Conservation (phyloP, 2,329 filamentous ascomycete species). For the Paracamarosporium sp. region DNA sequence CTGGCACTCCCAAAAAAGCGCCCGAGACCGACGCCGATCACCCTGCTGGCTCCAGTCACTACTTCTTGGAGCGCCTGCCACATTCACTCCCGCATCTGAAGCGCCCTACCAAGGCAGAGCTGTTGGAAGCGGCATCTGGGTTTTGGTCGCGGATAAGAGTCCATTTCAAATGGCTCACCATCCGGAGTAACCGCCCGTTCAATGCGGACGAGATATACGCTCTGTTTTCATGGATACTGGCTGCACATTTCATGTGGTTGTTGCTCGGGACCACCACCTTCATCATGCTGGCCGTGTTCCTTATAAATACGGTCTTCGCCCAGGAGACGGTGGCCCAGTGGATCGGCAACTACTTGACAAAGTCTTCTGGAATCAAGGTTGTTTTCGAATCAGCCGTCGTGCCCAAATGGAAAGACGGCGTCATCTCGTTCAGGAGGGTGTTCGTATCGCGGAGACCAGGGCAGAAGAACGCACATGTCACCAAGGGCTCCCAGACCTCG, state of each 20-base stretch:
- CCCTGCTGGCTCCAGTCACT: constrained; percentile 39
- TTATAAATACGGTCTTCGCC: constrained; percentile 95
- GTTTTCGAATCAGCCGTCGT: constrained; percentile 98
- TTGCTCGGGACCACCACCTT: constrained; percentile 98
- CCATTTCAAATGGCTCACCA: constrained; percentile 97
- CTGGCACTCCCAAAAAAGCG: constrained; percentile 23
- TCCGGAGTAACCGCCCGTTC: constrained; percentile 90
- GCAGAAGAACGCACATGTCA: constrained; percentile 80
- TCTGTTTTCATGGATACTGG: constrained; percentile 91
- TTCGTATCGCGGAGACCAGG: constrained; percentile 93
- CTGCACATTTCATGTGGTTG: constrained; percentile 94
- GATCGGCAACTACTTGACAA: constrained; percentile 94
- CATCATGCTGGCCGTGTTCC: constrained; percentile 87
- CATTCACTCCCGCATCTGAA: constrained; percentile 72
- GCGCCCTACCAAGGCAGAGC: constrained; percentile 89
- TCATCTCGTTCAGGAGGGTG: constrained; percentile 96
- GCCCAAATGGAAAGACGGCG: constrained; percentile 91
- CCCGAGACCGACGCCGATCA: constrained; percentile 29
- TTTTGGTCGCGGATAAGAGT: constrained; percentile 92
- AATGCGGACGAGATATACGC: constrained; percentile 96
- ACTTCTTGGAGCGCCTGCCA: constrained; percentile 62
- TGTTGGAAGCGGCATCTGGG: constrained; percentile 87
- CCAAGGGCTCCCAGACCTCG: constrained; percentile 85
- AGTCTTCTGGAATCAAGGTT: constrained; percentile 90
- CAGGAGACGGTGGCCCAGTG: constrained; percentile 94